These are phyloP conservation scores for Blastomyces silverae DNA, from an alignment of 2,329 filamentous ascomycete genomes.

Conservation along the genomic window DNA sequence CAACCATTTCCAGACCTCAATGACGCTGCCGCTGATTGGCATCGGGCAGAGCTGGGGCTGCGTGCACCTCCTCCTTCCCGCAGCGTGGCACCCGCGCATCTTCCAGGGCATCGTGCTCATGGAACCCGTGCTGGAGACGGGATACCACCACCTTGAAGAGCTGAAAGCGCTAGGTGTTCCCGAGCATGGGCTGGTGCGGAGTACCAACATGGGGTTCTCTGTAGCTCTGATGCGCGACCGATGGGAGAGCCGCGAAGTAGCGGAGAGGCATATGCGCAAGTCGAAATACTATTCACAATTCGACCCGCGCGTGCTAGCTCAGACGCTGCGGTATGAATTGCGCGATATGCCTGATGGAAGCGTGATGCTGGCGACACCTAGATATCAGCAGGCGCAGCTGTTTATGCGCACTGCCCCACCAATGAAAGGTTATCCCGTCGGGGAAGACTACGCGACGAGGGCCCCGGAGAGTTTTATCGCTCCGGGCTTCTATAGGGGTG, in stretches of 20 bases:
- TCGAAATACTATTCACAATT: background rate
- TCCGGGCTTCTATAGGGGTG: background rate
- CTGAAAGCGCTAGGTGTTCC: background rate
- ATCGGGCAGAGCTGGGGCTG: constrained; percentile 12
- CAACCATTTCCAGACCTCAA: constrained; percentile 2
- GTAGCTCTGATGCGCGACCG: background rate
- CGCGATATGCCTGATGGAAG: constrained; percentile 6
- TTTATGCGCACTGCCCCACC: constrained; percentile 1
- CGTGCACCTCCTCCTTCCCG: constrained; percentile 3
- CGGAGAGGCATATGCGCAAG: background rate
- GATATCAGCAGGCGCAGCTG: constrained; percentile 5
- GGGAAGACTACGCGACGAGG: constrained; percentile 1
- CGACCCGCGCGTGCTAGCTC: constrained; percentile 4
- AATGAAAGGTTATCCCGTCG: constrained; percentile 5
- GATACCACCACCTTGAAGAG: constrained; percentile 1
- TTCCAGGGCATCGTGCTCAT: constrained; percentile 5
- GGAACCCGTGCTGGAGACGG: constrained; percentile 8
- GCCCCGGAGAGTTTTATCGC: background rate
- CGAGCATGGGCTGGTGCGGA: background rate
- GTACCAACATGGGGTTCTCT: background rate
- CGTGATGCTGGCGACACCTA: constrained; percentile 1
- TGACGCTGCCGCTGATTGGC: constrained; percentile 2
- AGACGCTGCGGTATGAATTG: background rate
- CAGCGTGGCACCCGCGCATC: constrained; percentile 9
- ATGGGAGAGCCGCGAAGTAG: background rate